Evolutionary conservation across 495 filamentous ascomycete species (phyloP), one percentile per base, ranked within the genome.

Genomic region (Evernia prunastri): DNA sequence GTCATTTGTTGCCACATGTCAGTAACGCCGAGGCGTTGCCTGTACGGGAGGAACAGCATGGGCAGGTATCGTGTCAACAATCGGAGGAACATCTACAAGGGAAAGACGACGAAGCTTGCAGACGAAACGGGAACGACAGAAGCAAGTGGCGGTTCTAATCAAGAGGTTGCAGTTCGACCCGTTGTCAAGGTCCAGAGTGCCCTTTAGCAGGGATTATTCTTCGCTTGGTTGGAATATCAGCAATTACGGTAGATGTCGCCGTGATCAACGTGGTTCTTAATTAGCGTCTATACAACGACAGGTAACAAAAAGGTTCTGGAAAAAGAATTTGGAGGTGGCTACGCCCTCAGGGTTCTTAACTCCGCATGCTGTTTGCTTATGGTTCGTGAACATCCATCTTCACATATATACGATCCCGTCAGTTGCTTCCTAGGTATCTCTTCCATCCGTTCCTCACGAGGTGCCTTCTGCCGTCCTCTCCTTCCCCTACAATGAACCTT

Each of bases 371-470:
- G 15, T 23, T 20, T n/a, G 36, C 11, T 31, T 31, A 9, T 59
- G 31, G 25, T 12, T 58, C 40, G 12, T 31, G 11, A 47, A 27
- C 12, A 8, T 58, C 33, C 4, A 17, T 27, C 18, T 29, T 11
- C 49, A 13, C 27, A 8, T 33, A 31, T 20, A 27, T 17, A 42
- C 18, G 15, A 36, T 51, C 7, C 17, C 11, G 36, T 70, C 56
- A 70, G 12, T 70, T 74, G 60, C 69, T 74, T 60, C 82, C 82
- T 54, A 94, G 75, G 76, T 93, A 96, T 72, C 84, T 78, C 75
- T 89, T 91, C 90, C 90, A 96, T 7, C 90, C 91, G 63, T 89
- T 86, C 69, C 88, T 80, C 6, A 85, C 70, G 66, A 87, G 80
- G 54, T 79, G 75, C 53, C 83, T 77, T 66, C 79, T 83, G 15